These are phyloP conservation scores for Diaporthe eres DNA, from an alignment of 2,329 filamentous ascomycete species.

Conservation along the genomic window DNA sequence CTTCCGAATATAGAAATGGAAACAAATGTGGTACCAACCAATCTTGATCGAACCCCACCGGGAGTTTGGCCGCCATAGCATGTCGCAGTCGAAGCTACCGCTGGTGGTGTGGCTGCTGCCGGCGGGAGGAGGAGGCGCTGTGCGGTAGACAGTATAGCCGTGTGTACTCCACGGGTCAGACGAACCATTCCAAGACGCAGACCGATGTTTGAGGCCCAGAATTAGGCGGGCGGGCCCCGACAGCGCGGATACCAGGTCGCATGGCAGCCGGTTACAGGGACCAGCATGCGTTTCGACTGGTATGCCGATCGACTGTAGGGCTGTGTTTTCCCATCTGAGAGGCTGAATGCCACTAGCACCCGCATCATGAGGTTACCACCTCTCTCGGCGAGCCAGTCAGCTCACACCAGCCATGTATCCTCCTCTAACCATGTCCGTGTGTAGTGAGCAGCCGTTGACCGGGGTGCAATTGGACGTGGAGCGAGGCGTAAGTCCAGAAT, in stretches of 20 bases:
- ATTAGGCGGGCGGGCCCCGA: background rate
- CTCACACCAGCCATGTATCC: background rate
- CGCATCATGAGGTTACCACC: background rate
- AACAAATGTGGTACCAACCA: background rate
- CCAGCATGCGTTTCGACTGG: background rate
- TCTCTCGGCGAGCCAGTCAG: constrained; percentile 20
- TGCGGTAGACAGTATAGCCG: constrained; percentile 13
- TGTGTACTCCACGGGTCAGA: background rate
- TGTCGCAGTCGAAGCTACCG: background rate
- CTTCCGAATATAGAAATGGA: background rate
- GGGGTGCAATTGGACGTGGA: constrained; percentile 12
- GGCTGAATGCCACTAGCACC: constrained; percentile 11
- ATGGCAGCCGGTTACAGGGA: background rate
- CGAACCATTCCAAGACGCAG: constrained; percentile 6
- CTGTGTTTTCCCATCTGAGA: background rate
- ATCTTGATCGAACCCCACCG: background rate
- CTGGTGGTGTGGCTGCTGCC: background rate
- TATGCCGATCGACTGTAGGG: background rate
- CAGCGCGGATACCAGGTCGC: background rate
- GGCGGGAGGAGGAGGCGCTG: constrained; percentile 8
- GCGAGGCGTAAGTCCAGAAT: background rate
- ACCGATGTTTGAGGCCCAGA: background rate
- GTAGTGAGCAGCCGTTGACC: constrained; percentile 10
- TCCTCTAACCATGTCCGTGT: background rate
- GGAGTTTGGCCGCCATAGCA: background rate